Base-by-base conservation (phyloP, 2,329 filamentous ascomycete genomes). In the Raffaelea albimanens region DNA sequence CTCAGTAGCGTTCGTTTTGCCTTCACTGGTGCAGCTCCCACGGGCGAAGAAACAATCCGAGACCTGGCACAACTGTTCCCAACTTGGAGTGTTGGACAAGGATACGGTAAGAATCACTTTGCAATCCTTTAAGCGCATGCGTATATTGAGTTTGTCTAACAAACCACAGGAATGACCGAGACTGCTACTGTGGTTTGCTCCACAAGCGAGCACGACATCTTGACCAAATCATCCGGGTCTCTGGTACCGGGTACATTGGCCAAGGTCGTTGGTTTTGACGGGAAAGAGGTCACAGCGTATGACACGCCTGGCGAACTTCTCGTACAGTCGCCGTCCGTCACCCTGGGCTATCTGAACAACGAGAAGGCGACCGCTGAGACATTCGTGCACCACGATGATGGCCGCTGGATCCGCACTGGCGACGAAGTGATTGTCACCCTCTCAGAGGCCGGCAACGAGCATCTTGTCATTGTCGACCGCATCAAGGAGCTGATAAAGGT, bases 321-420 rank as follows among this genome's bases (percentile, higher is more conserved):
- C 18, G 76, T 95, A 20, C 85, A 87, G 60, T 80, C 79, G 0
- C 89, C 88, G 0, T 82, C 82, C 1, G 78, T 94, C 1, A 81
- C 85, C 0, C 65, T 95, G 0, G 90, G 90, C 1, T 96, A 96
- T 56, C 68, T 95, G 46, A 85, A 94, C 66, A 95, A 95, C 59
- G 81, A 85, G 40, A 83, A 85, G 58, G 88, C 90, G 3, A 94
- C 82, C 19, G 72, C 76, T 45, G 87, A 94, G 61, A 93, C 89
- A 0, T 96, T 88, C 58, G 59, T 82, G 0, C 68, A 66, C 52
- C 72, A 82, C 45, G 71, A 81, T 2, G 82, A 89, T 54, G 80
- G 81, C 10, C 67, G 80, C 53, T 93, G 87, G 79, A 80, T 95
- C 73, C 78, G 77, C 38, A 95, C 90, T 0, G 90, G 90, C 5